Evolutionary conservation across 768 basidiomycete species (phyloP).

Genomic region (Megacollybia marginata): DNA sequence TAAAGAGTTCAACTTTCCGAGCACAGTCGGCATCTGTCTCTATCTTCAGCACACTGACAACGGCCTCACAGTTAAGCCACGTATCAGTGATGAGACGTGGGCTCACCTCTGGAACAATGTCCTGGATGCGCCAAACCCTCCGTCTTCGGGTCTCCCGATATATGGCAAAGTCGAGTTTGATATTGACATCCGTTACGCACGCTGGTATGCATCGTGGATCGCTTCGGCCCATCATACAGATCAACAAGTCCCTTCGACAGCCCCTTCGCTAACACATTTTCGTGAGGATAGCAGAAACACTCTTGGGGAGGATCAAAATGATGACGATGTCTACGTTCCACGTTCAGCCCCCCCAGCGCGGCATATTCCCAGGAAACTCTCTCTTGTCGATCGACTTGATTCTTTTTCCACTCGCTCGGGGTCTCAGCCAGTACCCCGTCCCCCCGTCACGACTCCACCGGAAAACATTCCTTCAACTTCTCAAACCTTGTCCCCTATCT

Average conservation of each 20-base stretch:
- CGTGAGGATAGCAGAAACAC: constrained; percentile 49
- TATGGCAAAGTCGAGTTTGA: constrained; percentile 83
- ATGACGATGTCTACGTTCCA: constrained; percentile 27
- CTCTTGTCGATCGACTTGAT: constrained; percentile 62
- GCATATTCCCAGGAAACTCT: constrained; percentile 59
- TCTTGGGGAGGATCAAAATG: constrained; percentile 28
- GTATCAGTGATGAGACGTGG: constrained; percentile 78
- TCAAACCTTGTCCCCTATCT: constrained; percentile 49
- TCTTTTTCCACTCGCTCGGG: constrained; percentile 29
- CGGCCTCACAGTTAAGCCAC: constrained; percentile 51
- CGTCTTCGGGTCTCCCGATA: constrained; percentile 42
- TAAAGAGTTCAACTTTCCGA: constrained; percentile 76
- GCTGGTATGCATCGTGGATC: constrained; percentile 74
- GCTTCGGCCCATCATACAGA: constrained; percentile 34
- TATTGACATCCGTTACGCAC: constrained; percentile 66
- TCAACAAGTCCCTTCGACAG: constrained; percentile 31
- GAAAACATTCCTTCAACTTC: constrained; percentile 16
- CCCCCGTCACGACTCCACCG: constrained; percentile 18
- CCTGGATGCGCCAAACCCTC: constrained; percentile 33
- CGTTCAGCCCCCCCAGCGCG: constrained; percentile 27
- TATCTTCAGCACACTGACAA: constrained; percentile 61
- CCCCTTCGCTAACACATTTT: constrained; percentile 43
- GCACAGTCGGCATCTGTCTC: constrained; percentile 68
- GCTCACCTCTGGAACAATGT: constrained; percentile 60
- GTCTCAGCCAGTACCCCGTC: constrained; percentile 15